These are phyloP conservation scores for Reutealis trisperma DNA, from an alignment of 345 rosid genomes.

Conservation along the genomic window DNA sequence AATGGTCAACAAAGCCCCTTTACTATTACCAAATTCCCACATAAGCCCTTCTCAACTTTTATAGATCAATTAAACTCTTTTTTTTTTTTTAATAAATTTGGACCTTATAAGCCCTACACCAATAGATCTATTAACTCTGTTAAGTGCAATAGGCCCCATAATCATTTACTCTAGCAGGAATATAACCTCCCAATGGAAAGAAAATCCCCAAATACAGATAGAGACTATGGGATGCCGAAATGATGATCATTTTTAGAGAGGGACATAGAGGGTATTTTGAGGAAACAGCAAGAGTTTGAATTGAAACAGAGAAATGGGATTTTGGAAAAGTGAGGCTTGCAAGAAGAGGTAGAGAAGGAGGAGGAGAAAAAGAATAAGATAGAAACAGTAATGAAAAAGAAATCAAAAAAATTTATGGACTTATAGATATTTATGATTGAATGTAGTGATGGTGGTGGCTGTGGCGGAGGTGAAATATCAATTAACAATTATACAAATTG, in stretches of 20 bases:
- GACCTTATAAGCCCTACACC: no score
- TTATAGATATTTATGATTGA: neutral
- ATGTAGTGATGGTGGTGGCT: neutral
- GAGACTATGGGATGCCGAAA: conserved; percentile 72
- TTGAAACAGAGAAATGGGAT: conserved; percentile 2
- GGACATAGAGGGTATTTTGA: conserved; percentile 50
- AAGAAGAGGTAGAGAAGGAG: conserved; percentile 3
- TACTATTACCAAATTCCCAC: no score
- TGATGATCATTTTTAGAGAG: conserved; percentile 29
- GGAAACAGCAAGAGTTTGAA: conserved; percentile 38
- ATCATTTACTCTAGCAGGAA: no score
- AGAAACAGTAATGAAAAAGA: conserved; percentile 21
- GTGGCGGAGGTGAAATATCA: neutral
- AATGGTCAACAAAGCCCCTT: no score
- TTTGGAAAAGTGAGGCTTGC: conserved; percentile 7
- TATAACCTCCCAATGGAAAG: no score
- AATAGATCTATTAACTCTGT: no score
- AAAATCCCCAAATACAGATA: no score
- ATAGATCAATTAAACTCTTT: no score
- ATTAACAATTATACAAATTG: no score
- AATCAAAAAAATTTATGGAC: neutral
- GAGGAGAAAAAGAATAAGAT: conserved; percentile 22
- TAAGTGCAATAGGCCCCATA: no score
- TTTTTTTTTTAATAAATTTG: no score
- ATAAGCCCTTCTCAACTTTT: no score